A percentile compares a stretch with the other conserved stretches of the same genome.
Conservation (phyloP, 257 asterid genomes). For the Primulina tabacum region DNA sequence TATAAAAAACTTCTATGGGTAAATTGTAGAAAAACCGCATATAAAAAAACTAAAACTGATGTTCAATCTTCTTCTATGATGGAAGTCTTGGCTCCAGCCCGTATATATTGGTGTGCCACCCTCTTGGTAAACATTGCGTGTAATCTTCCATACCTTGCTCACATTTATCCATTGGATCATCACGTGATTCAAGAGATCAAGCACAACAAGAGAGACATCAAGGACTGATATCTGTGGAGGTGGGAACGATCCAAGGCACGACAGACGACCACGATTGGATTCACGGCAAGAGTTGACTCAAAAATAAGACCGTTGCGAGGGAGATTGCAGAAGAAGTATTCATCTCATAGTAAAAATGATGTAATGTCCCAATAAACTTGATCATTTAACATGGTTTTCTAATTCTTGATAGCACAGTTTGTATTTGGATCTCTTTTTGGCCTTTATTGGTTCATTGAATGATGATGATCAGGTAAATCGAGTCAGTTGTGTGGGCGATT, state of each 20-base stretch:
- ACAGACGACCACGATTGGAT: slow-evolving; percentile 72
- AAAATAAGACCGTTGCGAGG: slow-evolving; percentile 73
- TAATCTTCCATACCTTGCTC: slow-evolving; percentile 75
- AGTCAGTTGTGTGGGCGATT: no score
- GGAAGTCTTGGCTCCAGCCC: slow-evolving; percentile 84
- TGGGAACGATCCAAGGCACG: slow-evolving; percentile 73
- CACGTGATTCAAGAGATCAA: slow-evolving; percentile 92
- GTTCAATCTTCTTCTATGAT: not conserved
- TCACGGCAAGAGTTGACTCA: slow-evolving; percentile 89
- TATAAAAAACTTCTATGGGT: no score
- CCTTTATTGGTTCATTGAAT: not conserved
- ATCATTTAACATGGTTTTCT: not conserved
- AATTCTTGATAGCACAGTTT: not conserved
- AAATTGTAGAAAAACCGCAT: no score
- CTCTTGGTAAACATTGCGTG: slow-evolving; percentile 62
- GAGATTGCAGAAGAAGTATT: slow-evolving; percentile 60
- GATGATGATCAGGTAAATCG: no score
- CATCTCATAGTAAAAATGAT: slow-evolving; percentile 28
- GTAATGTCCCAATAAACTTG: slow-evolving; percentile 19
- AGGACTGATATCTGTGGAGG: slow-evolving; percentile 89
- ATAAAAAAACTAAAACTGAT: no score
- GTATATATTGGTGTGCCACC: slow-evolving; percentile 77
- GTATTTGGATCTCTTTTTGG: not conserved
- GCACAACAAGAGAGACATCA: slow-evolving; percentile 64
- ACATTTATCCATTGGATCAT: slow-evolving; percentile 86